Percentiles rank a stretch among this genome's conserved stretches.
phyloP scores from a whole-genome alignment of 371 early-diverging fungal species.

The Chytridium lagenaria region DNA sequence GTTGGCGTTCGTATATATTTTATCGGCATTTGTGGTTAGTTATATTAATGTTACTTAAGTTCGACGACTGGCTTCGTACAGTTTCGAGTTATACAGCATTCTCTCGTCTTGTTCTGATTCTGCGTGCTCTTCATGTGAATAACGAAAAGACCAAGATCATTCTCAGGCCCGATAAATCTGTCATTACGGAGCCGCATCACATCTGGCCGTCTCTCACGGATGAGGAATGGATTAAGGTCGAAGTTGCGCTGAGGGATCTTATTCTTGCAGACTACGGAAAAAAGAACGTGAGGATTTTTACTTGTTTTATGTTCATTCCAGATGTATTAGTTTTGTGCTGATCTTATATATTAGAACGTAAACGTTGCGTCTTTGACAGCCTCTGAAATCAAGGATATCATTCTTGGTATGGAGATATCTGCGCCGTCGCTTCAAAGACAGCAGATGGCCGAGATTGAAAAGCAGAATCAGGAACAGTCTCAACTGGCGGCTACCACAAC shows the following conservation, averaged over 20 bases:
- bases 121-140: slow-evolving; percentile 96
- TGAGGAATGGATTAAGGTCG: slow-evolving; percentile 98
- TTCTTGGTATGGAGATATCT: slow-evolving; percentile 98
- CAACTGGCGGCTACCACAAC: slow-evolving; percentile 96
- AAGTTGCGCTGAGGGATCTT: slow-evolving; percentile 95
- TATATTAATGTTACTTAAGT: slow-evolving; percentile 34
- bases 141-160: slow-evolving; percentile 95
- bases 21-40: background rate
- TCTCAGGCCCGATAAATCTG: slow-evolving; percentile 90
- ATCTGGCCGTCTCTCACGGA: slow-evolving; percentile 97
- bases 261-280: slow-evolving; percentile 98
- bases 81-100: slow-evolving; percentile 98
- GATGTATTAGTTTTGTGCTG: background rate
- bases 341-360: slow-evolving; percentile 60
- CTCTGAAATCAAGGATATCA: slow-evolving; percentile 98
- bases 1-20: slow-evolving; percentile 6
- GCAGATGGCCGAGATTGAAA: slow-evolving; percentile 89
- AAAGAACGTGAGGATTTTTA: slow-evolving; percentile 76
- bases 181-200: slow-evolving; percentile 94
- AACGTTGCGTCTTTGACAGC: slow-evolving; percentile 95
- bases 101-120: slow-evolving; percentile 94
- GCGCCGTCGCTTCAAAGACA: slow-evolving; percentile 97
- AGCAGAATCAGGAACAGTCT: slow-evolving; percentile 88
- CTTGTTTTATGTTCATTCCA: slow-evolving; percentile 17
- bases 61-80: slow-evolving; percentile 94